These are phyloP conservation scores for Fusarium sp. DNA, from an alignment of 2,329 filamentous ascomycete species.

Conservation along the genomic window DNA sequence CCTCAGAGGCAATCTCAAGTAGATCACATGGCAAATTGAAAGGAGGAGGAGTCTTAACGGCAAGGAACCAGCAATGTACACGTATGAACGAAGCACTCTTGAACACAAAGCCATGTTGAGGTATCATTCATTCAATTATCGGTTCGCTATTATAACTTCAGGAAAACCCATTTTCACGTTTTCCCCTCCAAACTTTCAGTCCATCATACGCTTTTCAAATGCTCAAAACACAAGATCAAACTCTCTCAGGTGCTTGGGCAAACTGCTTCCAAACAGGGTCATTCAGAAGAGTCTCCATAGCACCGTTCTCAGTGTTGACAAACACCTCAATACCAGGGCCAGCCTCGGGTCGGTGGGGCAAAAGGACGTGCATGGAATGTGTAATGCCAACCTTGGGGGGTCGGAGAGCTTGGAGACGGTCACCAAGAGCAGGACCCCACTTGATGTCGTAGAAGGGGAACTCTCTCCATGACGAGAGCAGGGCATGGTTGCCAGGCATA, in stretches of 20 bases:
- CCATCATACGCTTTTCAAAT: neutral
- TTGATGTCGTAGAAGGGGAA: conserved; percentile 21
- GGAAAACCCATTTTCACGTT: neutral
- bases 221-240: neutral
- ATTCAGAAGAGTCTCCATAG: conserved; percentile 3
- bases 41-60: no score
- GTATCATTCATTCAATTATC: neutral
- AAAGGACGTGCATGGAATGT: conserved; percentile 13
- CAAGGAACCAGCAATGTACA: no score
- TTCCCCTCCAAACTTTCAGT: neutral
- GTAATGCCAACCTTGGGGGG: conserved; percentile 10
- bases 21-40: no score
- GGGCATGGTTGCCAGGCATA: conserved; percentile 16
- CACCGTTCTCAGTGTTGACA: conserved; percentile 8
- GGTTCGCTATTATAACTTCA: neutral
- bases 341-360: conserved; percentile 6
- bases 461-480: conserved; percentile 22
- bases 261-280: conserved; percentile 6
- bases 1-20: no score
- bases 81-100: no score
- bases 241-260: neutral
- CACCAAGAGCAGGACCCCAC: conserved; percentile 12
- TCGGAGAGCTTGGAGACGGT: conserved; percentile 1
- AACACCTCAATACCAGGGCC: conserved; percentile 12
- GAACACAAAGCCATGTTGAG: neutral